phyloP scores from a whole-genome alignment of 805 yeast species.

The Suhomyces sp. region DNA sequence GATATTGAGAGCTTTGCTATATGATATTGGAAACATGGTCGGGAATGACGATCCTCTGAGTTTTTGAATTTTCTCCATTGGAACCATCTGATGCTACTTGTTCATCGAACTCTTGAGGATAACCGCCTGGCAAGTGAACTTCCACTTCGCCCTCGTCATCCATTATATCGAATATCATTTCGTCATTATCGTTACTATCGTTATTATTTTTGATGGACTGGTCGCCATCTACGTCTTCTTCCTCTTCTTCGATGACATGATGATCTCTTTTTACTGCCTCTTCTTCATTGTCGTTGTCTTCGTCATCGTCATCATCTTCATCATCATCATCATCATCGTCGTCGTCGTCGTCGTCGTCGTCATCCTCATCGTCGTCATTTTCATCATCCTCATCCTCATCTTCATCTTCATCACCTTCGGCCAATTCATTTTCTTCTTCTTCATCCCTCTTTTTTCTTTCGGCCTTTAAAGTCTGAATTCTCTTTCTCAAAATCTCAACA shows the following conservation, averaged over 20 bases:
- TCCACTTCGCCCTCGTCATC: constrained; percentile 11
- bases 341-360: constrained; percentile 36
- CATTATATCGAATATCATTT: constrained; percentile 22
- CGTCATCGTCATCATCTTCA: constrained; percentile 31
- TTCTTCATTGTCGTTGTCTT: constrained; percentile 24
- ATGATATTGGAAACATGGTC: not conserved
- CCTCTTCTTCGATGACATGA: constrained; percentile 4
- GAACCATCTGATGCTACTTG: not conserved
- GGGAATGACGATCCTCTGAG: not conserved
- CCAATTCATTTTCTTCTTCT: constrained; percentile 17
- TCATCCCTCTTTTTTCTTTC: constrained; percentile 21
- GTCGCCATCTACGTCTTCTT: not conserved
- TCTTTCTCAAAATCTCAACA: constrained; percentile 40
- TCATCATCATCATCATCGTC: constrained; percentile 39
- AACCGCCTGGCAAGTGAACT: not conserved
- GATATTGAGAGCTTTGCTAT: not conserved
- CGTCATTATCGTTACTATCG: constrained; percentile 9
- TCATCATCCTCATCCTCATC: constrained; percentile 35
- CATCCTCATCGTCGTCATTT: constrained; percentile 34
- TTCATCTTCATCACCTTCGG: constrained; percentile 31
- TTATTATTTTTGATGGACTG: not conserved
- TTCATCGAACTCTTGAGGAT: not conserved
- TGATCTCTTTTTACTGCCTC: not conserved
- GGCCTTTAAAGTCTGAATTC: constrained; percentile 26
- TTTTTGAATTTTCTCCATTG: not conserved